Evolutionary conservation across 2,329 filamentous ascomycete genomes (phyloP).

Genomic region (Dothistroma septosporum): DNA sequence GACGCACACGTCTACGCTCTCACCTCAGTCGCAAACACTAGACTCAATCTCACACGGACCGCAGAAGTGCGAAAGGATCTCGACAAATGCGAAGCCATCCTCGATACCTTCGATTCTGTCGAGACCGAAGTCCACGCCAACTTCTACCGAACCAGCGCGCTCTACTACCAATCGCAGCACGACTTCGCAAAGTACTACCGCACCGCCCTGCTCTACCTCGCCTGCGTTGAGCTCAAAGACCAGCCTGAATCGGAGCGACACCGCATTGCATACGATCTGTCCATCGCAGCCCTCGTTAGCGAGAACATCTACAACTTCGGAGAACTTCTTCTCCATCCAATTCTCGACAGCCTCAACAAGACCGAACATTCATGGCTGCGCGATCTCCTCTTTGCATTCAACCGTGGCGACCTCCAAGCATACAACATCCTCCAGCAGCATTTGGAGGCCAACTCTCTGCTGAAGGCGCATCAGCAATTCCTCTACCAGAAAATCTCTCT

Average conservation of each 20-base stretch:
- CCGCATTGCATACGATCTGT: slow-evolving; percentile 83
- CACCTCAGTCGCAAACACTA: slow-evolving; percentile 82
- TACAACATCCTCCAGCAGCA: slow-evolving; percentile 71
- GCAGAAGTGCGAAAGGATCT: slow-evolving; percentile 83
- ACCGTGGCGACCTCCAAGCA: slow-evolving; percentile 83
- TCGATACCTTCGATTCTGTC: slow-evolving; percentile 90
- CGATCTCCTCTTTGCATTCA: slow-evolving; percentile 95
- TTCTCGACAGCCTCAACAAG: slow-evolving; percentile 76
- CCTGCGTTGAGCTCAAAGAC: slow-evolving; percentile 80
- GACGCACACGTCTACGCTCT: slow-evolving; percentile 94
- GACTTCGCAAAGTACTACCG: slow-evolving; percentile 97
- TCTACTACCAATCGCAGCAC: slow-evolving; percentile 84
- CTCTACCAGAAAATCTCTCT: slow-evolving; percentile 97
- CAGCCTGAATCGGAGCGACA: slow-evolving; percentile 72
- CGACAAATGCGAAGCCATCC: slow-evolving; percentile 77
- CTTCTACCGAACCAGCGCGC: slow-evolving; percentile 92
- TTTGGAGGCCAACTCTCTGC: slow-evolving; percentile 72
- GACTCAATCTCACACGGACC: slow-evolving; percentile 72
- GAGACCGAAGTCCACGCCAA: slow-evolving; percentile 93
- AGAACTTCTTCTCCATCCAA: slow-evolving; percentile 94
- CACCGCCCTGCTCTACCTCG: slow-evolving; percentile 94
- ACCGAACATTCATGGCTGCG: slow-evolving; percentile 81
- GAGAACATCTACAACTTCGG: slow-evolving; percentile 99
- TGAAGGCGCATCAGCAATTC: slow-evolving; percentile 74
- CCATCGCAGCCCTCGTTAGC: slow-evolving; percentile 86